These are phyloP conservation scores for Aquanectria penicillioides DNA, from an alignment of 2,329 filamentous ascomycete species.

Conservation along the genomic window DNA sequence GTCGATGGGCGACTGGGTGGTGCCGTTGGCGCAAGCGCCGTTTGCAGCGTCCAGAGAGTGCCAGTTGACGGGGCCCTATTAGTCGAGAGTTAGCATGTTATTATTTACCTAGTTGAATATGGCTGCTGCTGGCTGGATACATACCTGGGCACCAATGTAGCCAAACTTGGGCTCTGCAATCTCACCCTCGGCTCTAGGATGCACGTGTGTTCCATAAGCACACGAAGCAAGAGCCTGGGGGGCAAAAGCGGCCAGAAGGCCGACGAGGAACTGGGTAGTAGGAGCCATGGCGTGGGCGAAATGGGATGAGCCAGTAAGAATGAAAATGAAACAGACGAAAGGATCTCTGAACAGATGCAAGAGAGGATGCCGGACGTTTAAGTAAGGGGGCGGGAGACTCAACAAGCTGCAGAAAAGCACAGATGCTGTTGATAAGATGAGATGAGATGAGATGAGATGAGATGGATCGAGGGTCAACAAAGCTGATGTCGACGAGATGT, in stretches of 20 bases:
- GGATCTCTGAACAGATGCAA: too few species aligned
- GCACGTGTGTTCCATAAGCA: conserved; percentile 51
- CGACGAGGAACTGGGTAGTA: conserved; percentile 22
- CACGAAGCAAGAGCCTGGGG: conserved; percentile 46
- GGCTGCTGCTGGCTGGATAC: too few species aligned
- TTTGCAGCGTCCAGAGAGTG: conserved; percentile 55
- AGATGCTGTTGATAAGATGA: neutral
- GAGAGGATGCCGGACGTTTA: neutral
- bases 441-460: neutral
- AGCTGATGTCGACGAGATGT: conserved; percentile 2
- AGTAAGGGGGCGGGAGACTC: neutral
- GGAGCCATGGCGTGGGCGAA: neutral
- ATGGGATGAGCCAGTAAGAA: neutral
- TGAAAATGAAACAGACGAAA: neutral
- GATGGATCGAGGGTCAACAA: too few species aligned
- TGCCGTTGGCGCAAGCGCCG: conserved; percentile 58
- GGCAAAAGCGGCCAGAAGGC: conserved; percentile 28
- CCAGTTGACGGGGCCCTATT: conserved; percentile 63
- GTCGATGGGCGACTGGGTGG: conserved; percentile 66
- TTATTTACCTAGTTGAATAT: neutral
- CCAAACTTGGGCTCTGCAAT: conserved; percentile 51
- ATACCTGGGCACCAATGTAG: conserved; percentile 49
- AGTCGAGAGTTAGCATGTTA: neutral
- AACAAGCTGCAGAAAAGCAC: neutral
- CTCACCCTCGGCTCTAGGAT: conserved; percentile 41